Base-by-base conservation (phyloP, 2,329 filamentous ascomycete genomes). In the Fusarium mexicanum region DNA sequence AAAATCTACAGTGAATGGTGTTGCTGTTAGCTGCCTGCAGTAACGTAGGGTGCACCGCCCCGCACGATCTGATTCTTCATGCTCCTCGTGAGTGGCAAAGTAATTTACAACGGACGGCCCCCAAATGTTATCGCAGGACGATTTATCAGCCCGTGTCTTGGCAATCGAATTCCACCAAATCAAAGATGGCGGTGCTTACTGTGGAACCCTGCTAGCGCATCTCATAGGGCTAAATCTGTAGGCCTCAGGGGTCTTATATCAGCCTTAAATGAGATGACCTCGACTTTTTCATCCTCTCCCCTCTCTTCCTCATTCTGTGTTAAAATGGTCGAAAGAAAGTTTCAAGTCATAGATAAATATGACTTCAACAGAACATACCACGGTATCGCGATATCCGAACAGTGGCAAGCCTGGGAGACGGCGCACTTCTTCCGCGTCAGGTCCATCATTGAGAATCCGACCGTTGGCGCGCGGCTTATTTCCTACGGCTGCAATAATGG, bases 341-440 rank as follows among this genome's bases (percentile, higher is more conserved):
- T 65, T 2, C 17, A 20, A 2, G 11, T 65, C 1, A 38, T 67
- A 14, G 18, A 37, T 7, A 26, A 38, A 3, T 58, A 48, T n/a
- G 7, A 46, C 3, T 37, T 64, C 11, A 17, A 40, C 10, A 44
- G 48, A 18, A 38, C 26, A 6, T 58, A 67, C 6, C 24, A 65
- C 9, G 64, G 18, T 0, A 43, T 44, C 0, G 14, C 14, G 8
- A 66, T 67, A 14, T 33, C 61, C 2, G 40, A 50, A 10, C 31
- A 61, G 35, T 67, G 65, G 65, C 63, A 67, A 6, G 53, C 40
- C 2, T 67, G 65, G 65, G 51, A 67, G 59, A 46, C 53, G 4
- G 53, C 65, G 4, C 63, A 67, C 10, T 67, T 67, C 17, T 38
- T 51, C 3, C 51, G 46, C 3, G 7, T 61, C 3, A 22, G 8